These are phyloP conservation scores for Falciphora oryzae DNA, from an alignment of 2,329 filamentous ascomycete genomes.

Conservation along the genomic window DNA sequence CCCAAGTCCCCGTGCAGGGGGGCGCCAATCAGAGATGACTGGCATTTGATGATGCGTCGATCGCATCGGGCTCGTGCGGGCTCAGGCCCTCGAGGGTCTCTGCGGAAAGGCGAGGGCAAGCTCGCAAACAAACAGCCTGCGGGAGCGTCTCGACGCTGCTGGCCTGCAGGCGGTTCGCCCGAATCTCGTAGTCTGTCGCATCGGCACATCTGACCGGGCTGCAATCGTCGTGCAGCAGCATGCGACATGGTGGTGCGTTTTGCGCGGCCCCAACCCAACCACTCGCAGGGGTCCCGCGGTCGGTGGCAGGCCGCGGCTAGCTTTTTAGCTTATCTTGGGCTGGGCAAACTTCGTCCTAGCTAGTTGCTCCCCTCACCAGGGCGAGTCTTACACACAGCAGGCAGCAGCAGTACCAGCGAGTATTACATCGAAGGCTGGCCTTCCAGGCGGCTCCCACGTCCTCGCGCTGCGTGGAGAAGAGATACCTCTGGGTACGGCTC, in stretches of 20 bases:
- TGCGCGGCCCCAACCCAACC: neutral
- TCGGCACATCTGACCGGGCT: neutral
- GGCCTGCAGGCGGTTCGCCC: too few relatives aligned
- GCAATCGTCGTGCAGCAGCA: conserved; percentile 1
- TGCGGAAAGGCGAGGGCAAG: neutral
- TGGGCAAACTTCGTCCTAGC: too few relatives aligned
- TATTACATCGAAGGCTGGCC: too few relatives aligned
- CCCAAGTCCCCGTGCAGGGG: neutral
- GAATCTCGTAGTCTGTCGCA: neutral
- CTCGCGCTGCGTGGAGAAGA: too few relatives aligned
- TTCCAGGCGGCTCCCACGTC: neutral
- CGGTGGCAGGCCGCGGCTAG: neutral
- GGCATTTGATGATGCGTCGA: neutral
- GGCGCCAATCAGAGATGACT: neutral
- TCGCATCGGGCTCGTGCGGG: neutral
- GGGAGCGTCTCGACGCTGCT: neutral
- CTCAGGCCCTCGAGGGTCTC: neutral
- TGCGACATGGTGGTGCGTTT: neutral
- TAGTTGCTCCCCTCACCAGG: too few relatives aligned
- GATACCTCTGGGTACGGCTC: neutral
- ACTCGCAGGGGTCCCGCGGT: neutral
- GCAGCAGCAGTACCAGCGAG: too few relatives aligned
- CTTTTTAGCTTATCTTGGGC: neutral
- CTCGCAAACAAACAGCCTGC: neutral
- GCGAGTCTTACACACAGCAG: too few relatives aligned